These are phyloP conservation scores for Fusarium devonianum DNA, from an alignment of 2,329 filamentous ascomycete species.

Conservation along the genomic window DNA sequence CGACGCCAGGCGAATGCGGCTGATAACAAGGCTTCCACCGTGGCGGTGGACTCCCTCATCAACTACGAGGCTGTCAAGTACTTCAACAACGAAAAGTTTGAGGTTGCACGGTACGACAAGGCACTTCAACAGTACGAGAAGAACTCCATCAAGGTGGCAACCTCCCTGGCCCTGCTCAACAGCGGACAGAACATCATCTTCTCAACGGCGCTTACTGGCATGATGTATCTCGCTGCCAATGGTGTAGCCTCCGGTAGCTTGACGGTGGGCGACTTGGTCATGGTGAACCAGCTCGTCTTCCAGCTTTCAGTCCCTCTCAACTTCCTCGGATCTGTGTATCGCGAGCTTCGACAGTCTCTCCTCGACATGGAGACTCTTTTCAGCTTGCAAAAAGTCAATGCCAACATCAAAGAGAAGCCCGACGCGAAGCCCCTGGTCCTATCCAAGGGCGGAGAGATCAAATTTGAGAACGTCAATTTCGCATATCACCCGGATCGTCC, in stretches of 20 bases:
- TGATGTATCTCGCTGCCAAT: conserved; percentile 97
- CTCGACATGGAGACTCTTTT: conserved; percentile 99
- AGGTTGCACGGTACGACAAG: conserved; percentile 88
- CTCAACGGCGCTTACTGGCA: conserved; percentile 87
- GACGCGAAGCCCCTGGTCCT: conserved; percentile 77
- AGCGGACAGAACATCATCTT: conserved; percentile 97
- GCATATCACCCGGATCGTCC: conserved; percentile 87
- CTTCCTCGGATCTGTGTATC: conserved; percentile 97
- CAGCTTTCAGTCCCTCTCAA: conserved; percentile 96
- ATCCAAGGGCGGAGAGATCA: conserved; percentile 83
- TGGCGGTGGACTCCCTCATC: conserved; percentile 95
- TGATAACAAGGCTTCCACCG: conserved; percentile 93
- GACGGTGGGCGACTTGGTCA: conserved; percentile 94
- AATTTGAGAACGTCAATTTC: conserved; percentile 93
- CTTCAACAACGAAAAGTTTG: conserved; percentile 98
- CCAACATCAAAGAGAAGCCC: conserved; percentile 79
- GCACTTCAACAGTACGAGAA: conserved; percentile 87
- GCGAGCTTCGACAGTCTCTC: conserved; percentile 91
- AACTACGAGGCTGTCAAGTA: conserved; percentile 99
- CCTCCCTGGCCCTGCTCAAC: conserved; percentile 91
- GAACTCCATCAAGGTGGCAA: conserved; percentile 96
- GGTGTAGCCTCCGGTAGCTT: conserved; percentile 83
- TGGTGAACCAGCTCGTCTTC: conserved; percentile 99
- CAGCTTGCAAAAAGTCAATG: conserved; percentile 95
- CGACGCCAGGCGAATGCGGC: conserved; percentile 93